Percentiles rank a stretch among this genome's conserved stretches.
phyloP scores from a whole-genome alignment of 352 stramenopile species.

The Globisporangium takayamanum region DNA sequence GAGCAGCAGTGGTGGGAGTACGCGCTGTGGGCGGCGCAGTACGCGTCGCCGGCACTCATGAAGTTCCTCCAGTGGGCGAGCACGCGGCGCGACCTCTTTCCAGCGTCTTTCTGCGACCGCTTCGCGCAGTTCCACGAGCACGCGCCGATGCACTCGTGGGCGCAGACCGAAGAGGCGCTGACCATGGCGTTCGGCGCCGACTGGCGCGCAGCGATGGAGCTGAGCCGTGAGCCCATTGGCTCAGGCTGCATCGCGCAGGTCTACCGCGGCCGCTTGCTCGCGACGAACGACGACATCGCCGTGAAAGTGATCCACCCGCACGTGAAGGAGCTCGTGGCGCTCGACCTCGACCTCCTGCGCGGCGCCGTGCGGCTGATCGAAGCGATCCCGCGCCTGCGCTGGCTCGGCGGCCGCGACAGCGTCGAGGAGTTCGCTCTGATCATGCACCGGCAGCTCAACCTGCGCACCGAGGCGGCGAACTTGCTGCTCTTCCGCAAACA shows the following conservation, averaged over 20 bases:
- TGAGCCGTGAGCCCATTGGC: slow-evolving; percentile 66
- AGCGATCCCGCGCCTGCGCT: slow-evolving; percentile 46
- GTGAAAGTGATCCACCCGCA: slow-evolving; percentile 93
- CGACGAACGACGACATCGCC: slow-evolving; percentile 66
- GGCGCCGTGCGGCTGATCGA: slow-evolving; percentile 60
- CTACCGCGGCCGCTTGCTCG: slow-evolving; percentile 77
- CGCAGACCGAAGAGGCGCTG: slow-evolving; percentile 78
- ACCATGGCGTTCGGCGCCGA: slow-evolving; percentile 79
- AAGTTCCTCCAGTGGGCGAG: slow-evolving; percentile 96
- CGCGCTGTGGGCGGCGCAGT: slow-evolving; percentile 50
- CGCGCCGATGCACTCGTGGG: slow-evolving; percentile 83
- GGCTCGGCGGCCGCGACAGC: slow-evolving; percentile 72
- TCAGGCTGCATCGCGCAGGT: slow-evolving; percentile 95
- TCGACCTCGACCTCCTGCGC: slow-evolving; percentile 84
- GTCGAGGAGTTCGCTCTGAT: slow-evolving; percentile 81
- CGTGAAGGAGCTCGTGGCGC: slow-evolving; percentile 79
- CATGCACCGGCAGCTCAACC: slow-evolving; percentile 89
- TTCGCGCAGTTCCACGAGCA: slow-evolving; percentile 89
- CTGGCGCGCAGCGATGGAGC: slow-evolving; percentile 56
- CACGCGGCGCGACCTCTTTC: slow-evolving; percentile 93
- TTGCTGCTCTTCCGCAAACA: slow-evolving; percentile 73
- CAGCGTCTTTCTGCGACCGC: slow-evolving; percentile 83
- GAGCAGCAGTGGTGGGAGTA: slow-evolving; percentile 60
- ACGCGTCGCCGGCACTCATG: slow-evolving; percentile 87
- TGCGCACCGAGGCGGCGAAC: slow-evolving; percentile 88